Conservation (phyloP, 1,284 basidiomycete genomes). For the Cryptococcus jaspeensis region DNA sequence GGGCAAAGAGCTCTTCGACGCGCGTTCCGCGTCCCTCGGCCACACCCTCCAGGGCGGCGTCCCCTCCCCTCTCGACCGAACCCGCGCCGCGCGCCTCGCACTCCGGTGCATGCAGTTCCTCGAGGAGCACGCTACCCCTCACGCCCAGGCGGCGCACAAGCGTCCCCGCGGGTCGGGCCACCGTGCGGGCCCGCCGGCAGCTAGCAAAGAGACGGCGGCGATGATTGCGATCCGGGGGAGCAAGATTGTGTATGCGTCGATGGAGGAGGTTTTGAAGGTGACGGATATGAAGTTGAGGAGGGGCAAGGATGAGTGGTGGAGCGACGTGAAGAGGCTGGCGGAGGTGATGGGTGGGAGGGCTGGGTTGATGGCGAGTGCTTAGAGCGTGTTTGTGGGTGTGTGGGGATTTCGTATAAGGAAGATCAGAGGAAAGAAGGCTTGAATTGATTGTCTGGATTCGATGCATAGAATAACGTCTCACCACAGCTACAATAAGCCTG, state of each 20-base stretch:
- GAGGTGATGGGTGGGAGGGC: constrained; percentile 61
- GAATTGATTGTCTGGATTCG: neutral
- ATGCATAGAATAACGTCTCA: constrained; percentile 4
- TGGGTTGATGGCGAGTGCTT: constrained; percentile 29
- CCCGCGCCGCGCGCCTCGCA: constrained; percentile 83
- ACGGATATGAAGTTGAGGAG: constrained; percentile 89
- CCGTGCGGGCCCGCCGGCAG: neutral
- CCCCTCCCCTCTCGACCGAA: constrained; percentile 90
- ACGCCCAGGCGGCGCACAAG: constrained; percentile 29
- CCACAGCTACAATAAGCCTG: neutral
- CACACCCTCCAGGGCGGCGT: constrained; percentile 95
- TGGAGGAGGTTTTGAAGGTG: constrained; percentile 75
- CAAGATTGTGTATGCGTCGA: constrained; percentile 74
- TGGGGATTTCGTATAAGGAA: neutral
- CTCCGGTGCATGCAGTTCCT: constrained; percentile 93
- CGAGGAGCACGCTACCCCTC: constrained; percentile 67
- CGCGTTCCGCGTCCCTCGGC: constrained; percentile 87
- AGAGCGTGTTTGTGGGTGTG: neutral
- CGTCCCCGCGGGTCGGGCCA: neutral
- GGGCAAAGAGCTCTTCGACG: constrained; percentile 86
- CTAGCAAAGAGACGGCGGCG: constrained; percentile 60
- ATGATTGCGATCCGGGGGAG: constrained; percentile 89
- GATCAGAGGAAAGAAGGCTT: neutral
- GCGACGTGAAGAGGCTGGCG: constrained; percentile 63
- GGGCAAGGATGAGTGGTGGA: constrained; percentile 83